Evolutionary conservation across 192 early-diverging fungal species (phyloP).

Genomic region (Gorgonomyces haynaldii): DNA sequence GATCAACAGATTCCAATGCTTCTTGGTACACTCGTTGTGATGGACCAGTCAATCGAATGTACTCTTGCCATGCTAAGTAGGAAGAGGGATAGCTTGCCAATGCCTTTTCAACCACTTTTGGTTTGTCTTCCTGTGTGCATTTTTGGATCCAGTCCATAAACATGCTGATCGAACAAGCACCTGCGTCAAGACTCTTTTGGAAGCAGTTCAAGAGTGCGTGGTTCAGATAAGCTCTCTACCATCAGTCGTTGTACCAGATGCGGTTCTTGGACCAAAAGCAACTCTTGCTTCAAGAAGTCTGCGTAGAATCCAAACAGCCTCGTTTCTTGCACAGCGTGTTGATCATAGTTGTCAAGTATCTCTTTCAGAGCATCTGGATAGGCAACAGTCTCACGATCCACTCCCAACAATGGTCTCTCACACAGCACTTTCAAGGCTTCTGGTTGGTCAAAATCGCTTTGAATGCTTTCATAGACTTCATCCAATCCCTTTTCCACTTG

Average conservation of each 20-base stretch:
- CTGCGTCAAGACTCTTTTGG: conserved; percentile 30
- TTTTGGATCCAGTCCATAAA: conserved; percentile 43
- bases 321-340: conserved; percentile 10
- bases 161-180: conserved; percentile 29
- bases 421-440: conserved; percentile 43
- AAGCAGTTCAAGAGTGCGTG: conserved; percentile 42
- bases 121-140: conserved; percentile 18
- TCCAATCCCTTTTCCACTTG: conserved; percentile 29
- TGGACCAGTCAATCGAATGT: conserved; percentile 12
- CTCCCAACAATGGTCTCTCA: conserved; percentile 35
- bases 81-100: conserved; percentile 23
- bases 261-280: conserved; percentile 28
- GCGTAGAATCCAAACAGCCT: conserved; percentile 27
- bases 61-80: conserved; percentile 27
- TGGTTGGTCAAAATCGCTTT: conserved; percentile 17
- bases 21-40: not conserved
- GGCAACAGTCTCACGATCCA: conserved; percentile 28
- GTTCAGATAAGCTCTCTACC: conserved; percentile 30
- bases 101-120: conserved; percentile 21
- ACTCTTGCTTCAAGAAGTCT: conserved; percentile 44
- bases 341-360: conserved; percentile 41
- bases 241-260: conserved; percentile 29
- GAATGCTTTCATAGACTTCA: conserved; percentile 3
- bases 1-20: not conserved
- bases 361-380: conserved; percentile 33